Base-by-base conservation (phyloP, 345 rosid species). In the Eucalyptus pauciflora region DNA sequence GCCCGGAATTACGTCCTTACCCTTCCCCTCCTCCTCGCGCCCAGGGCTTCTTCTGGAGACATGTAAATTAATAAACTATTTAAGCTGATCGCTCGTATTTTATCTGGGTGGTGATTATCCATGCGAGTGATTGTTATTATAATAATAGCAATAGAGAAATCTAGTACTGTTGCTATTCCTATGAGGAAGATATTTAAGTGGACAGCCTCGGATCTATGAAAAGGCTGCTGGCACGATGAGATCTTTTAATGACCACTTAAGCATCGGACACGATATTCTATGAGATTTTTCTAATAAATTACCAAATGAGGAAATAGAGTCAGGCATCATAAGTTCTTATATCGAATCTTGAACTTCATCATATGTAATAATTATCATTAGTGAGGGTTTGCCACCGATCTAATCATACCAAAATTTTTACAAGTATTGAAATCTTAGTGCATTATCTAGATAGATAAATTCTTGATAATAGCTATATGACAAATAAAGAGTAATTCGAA, bases 321-420 rank as follows among this genome's bases (percentile, higher is more conserved):
- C 0, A 2, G 5, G 14, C 3, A 13, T 6, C 2, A 37, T 20
- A 29, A 76, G 29, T 22, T 76, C 16, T 76, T 0, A 0, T 1
- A 41, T 20, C 9, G 0, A 76, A 41, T 76, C 29, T 76, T 7
- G 5, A 18, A 22, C 5, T 76, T 76, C 29, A 6, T 76, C 27
- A 76, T 20, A 1, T 41, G 48, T 37, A 76, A 41, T 41, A 76
- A 20, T 76, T 20, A 3, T 6, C 27, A 7, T 20, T 6, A 3
- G 1, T 41, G 15, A 20, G 7, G 2, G 20, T 76, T 37, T 10
- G 43, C 5, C 2, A 4, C 5, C 0, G 0, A 76, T 20, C 2
- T 76, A 76, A 37, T 37, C 27, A 41, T 20, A 45, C 41, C 5
- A 20, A 20, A 7, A 27, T 5, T 20, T 37, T 9, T 18, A 76